Evolutionary conservation across 1,139 yeast species (phyloP), one percentile per base, ranked within the genome.

Genomic region (Wickerhamiella pararugosa): DNA sequence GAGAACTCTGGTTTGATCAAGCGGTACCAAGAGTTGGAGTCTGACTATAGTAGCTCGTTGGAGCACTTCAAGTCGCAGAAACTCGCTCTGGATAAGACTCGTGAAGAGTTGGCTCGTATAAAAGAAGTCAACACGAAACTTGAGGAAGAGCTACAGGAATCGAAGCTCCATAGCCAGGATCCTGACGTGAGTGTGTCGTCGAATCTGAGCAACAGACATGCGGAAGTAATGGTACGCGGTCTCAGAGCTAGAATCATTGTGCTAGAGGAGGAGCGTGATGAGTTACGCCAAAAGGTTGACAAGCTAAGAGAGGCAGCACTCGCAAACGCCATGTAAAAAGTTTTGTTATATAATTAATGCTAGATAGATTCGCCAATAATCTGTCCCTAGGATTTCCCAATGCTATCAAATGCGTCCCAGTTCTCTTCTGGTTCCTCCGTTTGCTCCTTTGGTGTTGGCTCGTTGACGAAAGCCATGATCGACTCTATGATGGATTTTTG

Each of bases 241-340:
- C 65, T 84, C 53, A 82, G 83, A 53, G 94, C 94, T 2, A 94
- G 83, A 57, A 66, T 84, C 53, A 80, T 72, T 52, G 79, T 84
- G 48, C 69, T 79, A 53, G 78, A 76, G 52, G 90, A 83, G 60
- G 95, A 84, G 61, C 72, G 93, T 51, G 92, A 84, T 55, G 81
- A 77, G 53, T 65, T 82, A 58, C 79, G 80, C 53, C 78, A 76
- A 21, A 52, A 48, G 37, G 49, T 58, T 7, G 46, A 52, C 37
- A 56, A 52, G 36, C 50, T 60, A 34, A 61, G 61, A 48, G 62
- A 60, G 55, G 57, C 58, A 42, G 59, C 61, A 25, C 55, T 61
- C 42, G 55, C 42, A 6, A 33, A 28, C 9, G 6, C 26, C 9
- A 25, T 38, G 11, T n/a, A 32, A 10, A 5, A 7, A 25, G 11